These are phyloP conservation scores for Aspergillus bridgeri DNA, from an alignment of 495 filamentous ascomycete genomes.

Conservation along the genomic window DNA sequence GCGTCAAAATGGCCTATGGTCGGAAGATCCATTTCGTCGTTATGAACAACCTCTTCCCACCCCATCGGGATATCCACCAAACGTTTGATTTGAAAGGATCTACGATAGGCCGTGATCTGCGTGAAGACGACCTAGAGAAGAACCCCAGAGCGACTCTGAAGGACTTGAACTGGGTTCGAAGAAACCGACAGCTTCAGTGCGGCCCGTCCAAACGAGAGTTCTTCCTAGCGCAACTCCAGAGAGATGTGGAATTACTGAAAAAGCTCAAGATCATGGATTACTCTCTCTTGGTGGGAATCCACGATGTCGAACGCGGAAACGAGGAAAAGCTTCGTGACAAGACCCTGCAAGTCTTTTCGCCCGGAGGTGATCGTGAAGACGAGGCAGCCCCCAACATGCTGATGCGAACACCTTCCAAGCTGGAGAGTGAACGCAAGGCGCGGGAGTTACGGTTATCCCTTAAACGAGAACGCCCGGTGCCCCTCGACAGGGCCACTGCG, in stretches of 20 bases:
- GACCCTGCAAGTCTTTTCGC: conserved; percentile 92
- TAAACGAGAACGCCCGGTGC: conserved; percentile 86
- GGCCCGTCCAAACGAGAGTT: conserved; percentile 79
- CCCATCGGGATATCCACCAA: conserved; percentile 94
- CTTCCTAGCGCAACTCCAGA: conserved; percentile 84
- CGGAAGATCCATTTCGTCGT: conserved; percentile 99
- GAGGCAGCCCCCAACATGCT: conserved; percentile 58
- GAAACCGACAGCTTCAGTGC: conserved; percentile 80
- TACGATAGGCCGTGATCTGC: conserved; percentile 86
- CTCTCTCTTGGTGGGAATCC: conserved; percentile 89
- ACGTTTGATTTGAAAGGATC: conserved; percentile 99
- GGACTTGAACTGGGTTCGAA: conserved; percentile 93
- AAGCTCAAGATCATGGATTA: conserved; percentile 97
- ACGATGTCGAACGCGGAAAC: conserved; percentile 84
- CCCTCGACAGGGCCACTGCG: conserved; percentile 74
- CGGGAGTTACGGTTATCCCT: conserved; percentile 88
- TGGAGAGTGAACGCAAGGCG: conserved; percentile 90
- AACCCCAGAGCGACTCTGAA: conserved; percentile 94
- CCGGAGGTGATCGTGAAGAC: conserved; percentile 67
- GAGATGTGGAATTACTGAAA: conserved; percentile 82
- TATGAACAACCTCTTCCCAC: conserved; percentile 99
- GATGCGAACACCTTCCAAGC: conserved; percentile 87
- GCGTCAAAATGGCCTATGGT: conserved; percentile 97
- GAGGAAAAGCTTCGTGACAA: conserved; percentile 95
- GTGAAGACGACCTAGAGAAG: conserved; percentile 78